Base-by-base conservation (phyloP, 306 rosid genomes). In the Abrus pulchellus region DNA sequence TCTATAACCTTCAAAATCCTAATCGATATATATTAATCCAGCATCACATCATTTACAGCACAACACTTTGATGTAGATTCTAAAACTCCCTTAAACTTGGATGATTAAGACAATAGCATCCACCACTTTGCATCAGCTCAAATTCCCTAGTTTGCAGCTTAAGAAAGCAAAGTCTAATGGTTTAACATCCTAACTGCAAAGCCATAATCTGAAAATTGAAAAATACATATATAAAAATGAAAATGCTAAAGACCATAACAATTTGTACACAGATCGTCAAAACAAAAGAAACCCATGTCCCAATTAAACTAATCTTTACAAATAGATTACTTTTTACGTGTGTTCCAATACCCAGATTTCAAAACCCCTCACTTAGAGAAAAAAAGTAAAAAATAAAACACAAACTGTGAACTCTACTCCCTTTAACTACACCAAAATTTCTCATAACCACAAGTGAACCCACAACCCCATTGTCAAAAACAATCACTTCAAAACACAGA, bases 401-500 rank as follows among this genome's bases (percentile, higher is more conserved):
- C 67, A 76, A 91, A 72, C 57, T 80, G 85, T 33, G 55, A 34
- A 64, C 77, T 49, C 61, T 56, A 79, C 61, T 41, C 78, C 9
- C 68, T 56, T 62, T 9, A 48, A 33, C 78, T 48, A 34, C 77
- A 60, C 76, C 72, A 59, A 79, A 68, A 69, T 76, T 63, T 72
- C 80, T 49, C 27, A 34, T 34, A 60, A 87, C 54, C 72, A 68
- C 79, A 81, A 83, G 82, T 29, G 72, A 68, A 62, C 45, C 9
- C 38, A 60, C 50, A 76, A 78, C 61, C 87, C 79, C 87, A 85
- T 62, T 77, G 76, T 86, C 65, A 63, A 59, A 52, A 76, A 44
- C 49, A 81, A 72, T 47, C 48, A 67, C 75, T 72, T 80, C 27
- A 66, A 72, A 69, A 62, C 85, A 83, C 94, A 91, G 98, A 93